phyloP scores from a whole-genome alignment of 345 rosid genomes.

The Populus pruinosa region DNA sequence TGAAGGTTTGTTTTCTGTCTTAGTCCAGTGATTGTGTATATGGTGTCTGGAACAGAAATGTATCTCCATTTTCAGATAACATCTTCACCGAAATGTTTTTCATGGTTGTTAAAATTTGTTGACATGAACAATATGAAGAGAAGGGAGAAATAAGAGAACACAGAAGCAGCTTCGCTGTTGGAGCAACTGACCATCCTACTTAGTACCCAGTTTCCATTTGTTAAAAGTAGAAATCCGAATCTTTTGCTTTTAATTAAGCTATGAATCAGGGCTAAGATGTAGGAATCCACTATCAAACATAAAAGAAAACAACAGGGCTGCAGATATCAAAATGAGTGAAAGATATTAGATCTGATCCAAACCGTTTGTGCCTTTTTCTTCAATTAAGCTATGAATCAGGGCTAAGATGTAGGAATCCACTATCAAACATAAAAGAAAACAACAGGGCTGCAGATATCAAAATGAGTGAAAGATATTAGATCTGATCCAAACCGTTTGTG shows the following conservation, averaged over 20 bases:
- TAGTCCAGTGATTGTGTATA: background rate
- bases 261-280: background rate
- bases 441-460: background rate
- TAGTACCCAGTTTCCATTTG: background rate
- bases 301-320: background rate
- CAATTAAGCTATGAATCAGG: background rate
- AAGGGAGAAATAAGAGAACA: background rate
- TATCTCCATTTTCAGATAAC: background rate
- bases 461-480: background rate
- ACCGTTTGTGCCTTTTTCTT: background rate
- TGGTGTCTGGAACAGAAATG: background rate
- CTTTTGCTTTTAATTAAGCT: background rate
- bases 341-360: background rate
- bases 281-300: background rate
- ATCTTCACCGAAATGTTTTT: background rate
- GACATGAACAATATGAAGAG: background rate
- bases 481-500: background rate
- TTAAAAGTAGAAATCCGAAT: background rate
- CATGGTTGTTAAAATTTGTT: background rate
- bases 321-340: background rate
- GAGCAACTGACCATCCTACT: background rate
- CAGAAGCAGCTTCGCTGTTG: background rate
- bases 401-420: background rate
- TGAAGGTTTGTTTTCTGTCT: constrained; percentile 51
- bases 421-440: background rate